phyloP scores from a whole-genome alignment of 1,139 yeast species.

The Debaryomycetaceae sp. region DNA sequence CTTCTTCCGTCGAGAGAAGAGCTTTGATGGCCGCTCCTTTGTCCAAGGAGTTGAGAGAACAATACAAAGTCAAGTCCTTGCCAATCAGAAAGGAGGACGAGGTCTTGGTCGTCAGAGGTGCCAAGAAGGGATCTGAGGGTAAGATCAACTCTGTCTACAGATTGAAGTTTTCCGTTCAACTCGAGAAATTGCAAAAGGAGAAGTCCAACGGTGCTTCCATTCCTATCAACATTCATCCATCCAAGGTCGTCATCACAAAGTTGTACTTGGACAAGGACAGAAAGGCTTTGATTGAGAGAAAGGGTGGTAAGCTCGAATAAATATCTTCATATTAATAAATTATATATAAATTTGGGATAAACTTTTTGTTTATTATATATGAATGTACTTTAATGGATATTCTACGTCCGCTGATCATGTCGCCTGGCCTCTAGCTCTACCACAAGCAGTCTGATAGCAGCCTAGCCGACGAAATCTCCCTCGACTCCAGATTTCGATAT shows the following conservation, averaged over 20 bases:
- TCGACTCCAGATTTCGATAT: not conserved
- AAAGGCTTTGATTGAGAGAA: constrained; percentile 83
- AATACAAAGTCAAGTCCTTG: constrained; percentile 92
- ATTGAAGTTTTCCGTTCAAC: constrained; percentile 94
- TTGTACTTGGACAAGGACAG: constrained; percentile 98
- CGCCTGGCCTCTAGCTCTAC: not conserved
- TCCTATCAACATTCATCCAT: constrained; percentile 97
- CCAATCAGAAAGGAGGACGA: constrained; percentile 99
- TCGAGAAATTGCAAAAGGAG: constrained; percentile 97
- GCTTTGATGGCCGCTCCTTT: constrained; percentile 96
- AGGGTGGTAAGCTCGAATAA: constrained; percentile 38
- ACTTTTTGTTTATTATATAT: constrained; percentile 17
- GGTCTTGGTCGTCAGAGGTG: constrained; percentile 95
- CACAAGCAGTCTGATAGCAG: not conserved
- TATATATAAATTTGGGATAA: constrained; percentile 46
- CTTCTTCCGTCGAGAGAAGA: constrained; percentile 97
- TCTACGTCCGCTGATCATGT: not conserved
- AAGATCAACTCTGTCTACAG: constrained; percentile 98
- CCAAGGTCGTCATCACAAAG: constrained; percentile 98
- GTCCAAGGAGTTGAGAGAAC: constrained; percentile 97
- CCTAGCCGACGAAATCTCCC: not conserved
- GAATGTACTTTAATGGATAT: constrained; percentile 19
- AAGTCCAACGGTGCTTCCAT: constrained; percentile 98
- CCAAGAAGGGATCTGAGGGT: constrained; percentile 99
- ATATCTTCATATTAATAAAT: constrained; percentile 11